Conservation (phyloP, 2,329 filamentous ascomycete species). For the Trichophyton benhamiae region DNA sequence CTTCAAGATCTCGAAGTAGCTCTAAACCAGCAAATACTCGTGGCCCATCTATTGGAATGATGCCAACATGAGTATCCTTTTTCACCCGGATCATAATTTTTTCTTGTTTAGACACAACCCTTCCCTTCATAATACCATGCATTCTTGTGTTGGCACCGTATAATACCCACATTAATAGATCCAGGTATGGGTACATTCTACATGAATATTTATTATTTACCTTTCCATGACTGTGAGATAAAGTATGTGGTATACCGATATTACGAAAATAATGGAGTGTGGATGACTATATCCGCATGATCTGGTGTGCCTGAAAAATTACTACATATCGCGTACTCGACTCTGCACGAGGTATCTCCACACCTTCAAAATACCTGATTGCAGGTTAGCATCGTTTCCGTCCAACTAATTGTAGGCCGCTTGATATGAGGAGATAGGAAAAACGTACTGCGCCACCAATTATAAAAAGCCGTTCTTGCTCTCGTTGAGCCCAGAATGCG, state of each 20-base stretch:
- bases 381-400: background rate
- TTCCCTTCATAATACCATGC: background rate
- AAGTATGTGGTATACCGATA: background rate
- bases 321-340: too few relatives aligned
- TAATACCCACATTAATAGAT: background rate
- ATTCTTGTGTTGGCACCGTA: background rate
- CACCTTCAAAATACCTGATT: background rate
- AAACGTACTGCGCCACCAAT: conserved; percentile 76
- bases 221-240: background rate
- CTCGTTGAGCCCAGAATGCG: conserved; percentile 78
- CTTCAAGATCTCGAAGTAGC: conserved; percentile 6
- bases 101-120: background rate
- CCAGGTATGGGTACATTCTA: background rate
- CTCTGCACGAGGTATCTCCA: background rate
- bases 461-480: conserved; percentile 91
- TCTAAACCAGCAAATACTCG: conserved; percentile 7
- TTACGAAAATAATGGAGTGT: background rate
- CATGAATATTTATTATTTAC: background rate
- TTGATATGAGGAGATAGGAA: background rate
- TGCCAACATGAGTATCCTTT: conserved; percentile 22
- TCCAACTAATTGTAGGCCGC: background rate
- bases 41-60: conserved; percentile 24
- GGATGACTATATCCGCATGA: background rate
- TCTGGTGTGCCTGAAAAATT: too few relatives aligned
- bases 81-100: too few relatives aligned